phyloP scores from a whole-genome alignment of 805 yeast species.

The Starmerella floris region DNA sequence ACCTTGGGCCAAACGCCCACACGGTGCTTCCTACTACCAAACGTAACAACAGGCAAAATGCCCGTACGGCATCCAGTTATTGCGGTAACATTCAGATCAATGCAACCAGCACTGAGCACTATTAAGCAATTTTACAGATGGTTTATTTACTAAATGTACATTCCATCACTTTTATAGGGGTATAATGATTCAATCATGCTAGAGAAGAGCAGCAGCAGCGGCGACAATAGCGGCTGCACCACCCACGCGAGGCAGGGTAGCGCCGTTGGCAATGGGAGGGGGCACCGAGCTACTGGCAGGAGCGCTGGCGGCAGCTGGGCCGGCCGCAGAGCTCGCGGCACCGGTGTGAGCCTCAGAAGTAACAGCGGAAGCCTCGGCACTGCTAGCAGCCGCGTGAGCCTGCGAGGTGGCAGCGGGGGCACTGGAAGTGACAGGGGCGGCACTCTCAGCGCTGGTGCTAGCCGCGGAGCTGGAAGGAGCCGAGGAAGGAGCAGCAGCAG shows the following conservation, averaged over 20 bases:
- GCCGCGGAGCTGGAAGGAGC: slow-evolving; percentile 7
- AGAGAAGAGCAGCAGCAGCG: slow-evolving; percentile 18
- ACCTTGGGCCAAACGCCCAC: no score
- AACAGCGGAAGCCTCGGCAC: slow-evolving; percentile 1
- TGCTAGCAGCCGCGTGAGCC: slow-evolving; percentile 4
- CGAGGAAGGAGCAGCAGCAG: slow-evolving; percentile 6
- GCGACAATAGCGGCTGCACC: slow-evolving; percentile 13
- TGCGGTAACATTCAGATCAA: no score
- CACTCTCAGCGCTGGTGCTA: slow-evolving; percentile 7
- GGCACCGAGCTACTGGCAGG: not conserved
- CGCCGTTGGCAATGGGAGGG: slow-evolving; percentile 12
- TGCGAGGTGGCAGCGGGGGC: slow-evolving; percentile 7
- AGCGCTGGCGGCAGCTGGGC: slow-evolving; percentile 10
- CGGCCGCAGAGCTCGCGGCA: slow-evolving; percentile 3
- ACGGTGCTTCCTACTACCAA: no score
- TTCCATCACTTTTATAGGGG: no score
- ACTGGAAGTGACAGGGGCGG: slow-evolving; percentile 2
- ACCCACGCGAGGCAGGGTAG: slow-evolving; percentile 6
- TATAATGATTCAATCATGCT: no score
- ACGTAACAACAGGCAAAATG: no score
- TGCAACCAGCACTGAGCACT: no score
- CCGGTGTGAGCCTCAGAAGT: slow-evolving; percentile 1
- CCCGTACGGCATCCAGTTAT: no score
- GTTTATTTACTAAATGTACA: no score
- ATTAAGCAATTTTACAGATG: no score